These are phyloP conservation scores for Fusarium tjaetaba DNA, from an alignment of 2,329 filamentous ascomycete genomes.

Conservation along the genomic window DNA sequence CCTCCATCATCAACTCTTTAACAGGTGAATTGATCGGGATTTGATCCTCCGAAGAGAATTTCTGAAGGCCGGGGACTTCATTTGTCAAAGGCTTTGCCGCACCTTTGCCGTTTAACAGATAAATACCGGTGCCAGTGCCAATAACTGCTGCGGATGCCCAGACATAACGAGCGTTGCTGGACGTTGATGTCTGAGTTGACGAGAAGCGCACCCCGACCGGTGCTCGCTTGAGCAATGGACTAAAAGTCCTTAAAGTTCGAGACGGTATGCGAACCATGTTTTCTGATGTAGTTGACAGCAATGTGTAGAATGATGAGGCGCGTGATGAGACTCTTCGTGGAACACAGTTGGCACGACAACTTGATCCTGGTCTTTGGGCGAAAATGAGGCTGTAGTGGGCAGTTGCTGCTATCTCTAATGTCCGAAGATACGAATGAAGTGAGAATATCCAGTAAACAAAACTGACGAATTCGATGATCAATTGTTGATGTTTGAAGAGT, in stretches of 20 bases:
- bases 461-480: background rate
- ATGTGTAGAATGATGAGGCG: background rate
- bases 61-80: constrained; percentile 16
- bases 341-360: constrained; percentile 8
- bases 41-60: constrained; percentile 27
- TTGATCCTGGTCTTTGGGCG: background rate
- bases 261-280: constrained; percentile 27
- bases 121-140: constrained; percentile 17
- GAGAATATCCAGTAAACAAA: too few species aligned
- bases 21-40: constrained; percentile 44
- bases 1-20: constrained; percentile 37
- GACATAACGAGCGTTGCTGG: background rate
- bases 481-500: background rate
- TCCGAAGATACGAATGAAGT: background rate
- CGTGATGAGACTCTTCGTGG: background rate
- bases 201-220: constrained; percentile 16
- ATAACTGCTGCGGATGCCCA: constrained; percentile 14
- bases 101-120: constrained; percentile 8
- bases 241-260: background rate
- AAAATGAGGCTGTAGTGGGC: background rate
- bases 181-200: constrained; percentile 12
- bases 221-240: constrained; percentile 1
- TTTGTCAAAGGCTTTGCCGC: background rate
- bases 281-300: background rate
- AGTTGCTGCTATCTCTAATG: background rate